These are phyloP conservation scores for Lachancea mirantina DNA, from an alignment of 805 yeast species.

Conservation along the genomic window DNA sequence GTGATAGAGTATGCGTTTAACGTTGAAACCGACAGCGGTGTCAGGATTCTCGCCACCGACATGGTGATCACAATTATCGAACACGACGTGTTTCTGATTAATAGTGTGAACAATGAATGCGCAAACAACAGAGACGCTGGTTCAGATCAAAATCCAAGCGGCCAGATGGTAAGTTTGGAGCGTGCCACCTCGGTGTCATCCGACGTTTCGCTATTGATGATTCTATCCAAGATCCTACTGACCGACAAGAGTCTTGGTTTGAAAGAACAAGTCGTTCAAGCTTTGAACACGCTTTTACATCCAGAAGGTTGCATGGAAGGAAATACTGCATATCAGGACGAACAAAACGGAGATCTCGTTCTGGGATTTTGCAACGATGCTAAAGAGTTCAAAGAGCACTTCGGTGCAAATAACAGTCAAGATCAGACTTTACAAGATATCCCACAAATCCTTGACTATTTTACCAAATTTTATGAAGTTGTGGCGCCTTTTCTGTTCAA, in stretches of 20 bases:
- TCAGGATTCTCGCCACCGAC: constrained; percentile 71
- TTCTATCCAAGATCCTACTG: constrained; percentile 52
- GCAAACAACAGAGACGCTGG: constrained; percentile 8
- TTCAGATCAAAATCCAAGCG: constrained; percentile 5
- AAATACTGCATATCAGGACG: constrained; percentile 14
- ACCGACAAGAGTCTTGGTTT: constrained; percentile 63
- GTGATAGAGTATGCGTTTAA: constrained; percentile 67
- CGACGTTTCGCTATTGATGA: constrained; percentile 51
- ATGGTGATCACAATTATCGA: constrained; percentile 73
- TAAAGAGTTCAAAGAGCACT: constrained; percentile 23
- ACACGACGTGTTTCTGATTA: constrained; percentile 64
- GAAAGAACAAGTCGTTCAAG: constrained; percentile 78
- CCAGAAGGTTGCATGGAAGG: constrained; percentile 35
- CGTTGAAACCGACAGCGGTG: constrained; percentile 34
- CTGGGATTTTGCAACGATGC: constrained; percentile 18
- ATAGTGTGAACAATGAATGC: constrained; percentile 23
- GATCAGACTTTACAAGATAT: constrained; percentile 12
- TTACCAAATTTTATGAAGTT: constrained; percentile 52
- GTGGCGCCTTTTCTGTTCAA: constrained; percentile 54
- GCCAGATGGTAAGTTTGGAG: constrained; percentile 9
- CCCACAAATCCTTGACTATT: constrained; percentile 23
- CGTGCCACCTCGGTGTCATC: constrained; percentile 2
- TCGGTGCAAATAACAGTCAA: constrained; percentile 1
- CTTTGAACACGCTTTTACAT: constrained; percentile 65
- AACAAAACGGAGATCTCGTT: constrained; percentile 5